Base-by-base conservation (phyloP, 306 rosid genomes). In the Rubus parviflorus region DNA sequence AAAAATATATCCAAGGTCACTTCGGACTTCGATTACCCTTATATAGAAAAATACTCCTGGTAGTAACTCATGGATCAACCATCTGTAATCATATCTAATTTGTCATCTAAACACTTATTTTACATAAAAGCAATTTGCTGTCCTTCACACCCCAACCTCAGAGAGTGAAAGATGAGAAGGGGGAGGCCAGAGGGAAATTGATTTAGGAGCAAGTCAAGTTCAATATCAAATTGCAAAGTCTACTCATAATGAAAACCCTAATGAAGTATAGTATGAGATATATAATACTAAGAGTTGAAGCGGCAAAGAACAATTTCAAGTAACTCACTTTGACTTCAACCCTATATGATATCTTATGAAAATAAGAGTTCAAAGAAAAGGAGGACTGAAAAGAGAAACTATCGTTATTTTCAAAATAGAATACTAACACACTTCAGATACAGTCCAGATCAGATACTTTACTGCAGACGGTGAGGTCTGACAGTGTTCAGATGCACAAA, bases 71-170 rank as follows among this genome's bases (percentile, higher is more conserved):
- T 58, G 37, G 13, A 45, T 45, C 54, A 48, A 49, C 58, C 63
- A 72, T 13, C 64, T 37, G 38, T 12, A 52, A n/a, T 11, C 35
- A 52, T 35, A 5, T 52, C 48, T 71, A 19, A 51, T n/a, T 8
- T 13, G 23, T 72, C 65, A 53, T 72, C 48, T 53, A 53, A 68
- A 20, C 43, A 53, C 37, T 37, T 71, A 17, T 48, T 25, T 70
- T 25, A 13, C 30, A 53, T 17, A 41, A 49, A 23, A n/a, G 64
- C n/a, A 72, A 53, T 53, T 38, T 53, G 7, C 65, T 68, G 20
- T n/a, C 35, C 47, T 41, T 45, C 51, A 72, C 37, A 56, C 15
- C 22, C n/a, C 23, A 14, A 40, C 37, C 4, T 41, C 51, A 40
- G 65, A 53, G 17, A 72, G 20, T 20, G 52, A 54, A 38, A 46